Percentiles rank a stretch among this genome's conserved stretches.
Conservation (phyloP, 495 filamentous ascomycete species). For the Diplogelasinospora grovesii region DNA sequence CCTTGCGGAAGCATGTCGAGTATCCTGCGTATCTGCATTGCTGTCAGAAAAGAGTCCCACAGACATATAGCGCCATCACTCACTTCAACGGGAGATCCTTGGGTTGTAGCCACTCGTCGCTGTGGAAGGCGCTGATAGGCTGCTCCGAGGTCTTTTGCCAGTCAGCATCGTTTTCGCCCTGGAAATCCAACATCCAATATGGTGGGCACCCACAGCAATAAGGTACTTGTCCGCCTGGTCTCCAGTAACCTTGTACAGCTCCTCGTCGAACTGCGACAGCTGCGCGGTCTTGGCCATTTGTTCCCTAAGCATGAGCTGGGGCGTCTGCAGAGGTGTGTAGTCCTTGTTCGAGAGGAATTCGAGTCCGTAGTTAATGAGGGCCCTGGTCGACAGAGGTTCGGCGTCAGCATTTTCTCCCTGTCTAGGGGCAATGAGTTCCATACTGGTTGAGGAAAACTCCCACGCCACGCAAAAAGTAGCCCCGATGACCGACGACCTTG, state of each 20-base stretch:
- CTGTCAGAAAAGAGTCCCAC: constrained; percentile 21
- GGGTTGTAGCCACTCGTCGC: constrained; percentile 83
- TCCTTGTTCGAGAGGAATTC: constrained; percentile 73
- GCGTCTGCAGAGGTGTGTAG: constrained; percentile 85
- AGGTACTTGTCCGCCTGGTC: constrained; percentile 88
- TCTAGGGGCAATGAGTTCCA: no score
- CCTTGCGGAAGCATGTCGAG: constrained; percentile 90
- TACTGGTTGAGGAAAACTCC: constrained; percentile 73
- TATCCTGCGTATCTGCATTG: constrained; percentile 67
- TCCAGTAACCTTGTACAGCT: constrained; percentile 91
- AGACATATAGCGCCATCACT: constrained; percentile 9
- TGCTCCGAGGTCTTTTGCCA: constrained; percentile 75
- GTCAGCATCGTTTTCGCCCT: constrained; percentile 3
- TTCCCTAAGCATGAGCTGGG: constrained; percentile 92
- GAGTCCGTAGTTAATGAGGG: constrained; percentile 87
- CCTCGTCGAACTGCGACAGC: constrained; percentile 94
- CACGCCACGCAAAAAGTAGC: constrained; percentile 84
- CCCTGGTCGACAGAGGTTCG: constrained; percentile 27
- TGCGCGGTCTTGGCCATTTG: constrained; percentile 99
- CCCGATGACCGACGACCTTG: constrained; percentile 91
- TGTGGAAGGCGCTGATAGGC: constrained; percentile 85
- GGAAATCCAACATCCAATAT: neutral
- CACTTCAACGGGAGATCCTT: constrained; percentile 82
- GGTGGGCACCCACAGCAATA: constrained; percentile 52
- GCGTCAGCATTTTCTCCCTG: no score